Evolutionary conservation across 225 moss, liverwort and hornwort genomes (phyloP), one percentile per base, ranked within the genome.

Genomic region (Asterella californica): DNA sequence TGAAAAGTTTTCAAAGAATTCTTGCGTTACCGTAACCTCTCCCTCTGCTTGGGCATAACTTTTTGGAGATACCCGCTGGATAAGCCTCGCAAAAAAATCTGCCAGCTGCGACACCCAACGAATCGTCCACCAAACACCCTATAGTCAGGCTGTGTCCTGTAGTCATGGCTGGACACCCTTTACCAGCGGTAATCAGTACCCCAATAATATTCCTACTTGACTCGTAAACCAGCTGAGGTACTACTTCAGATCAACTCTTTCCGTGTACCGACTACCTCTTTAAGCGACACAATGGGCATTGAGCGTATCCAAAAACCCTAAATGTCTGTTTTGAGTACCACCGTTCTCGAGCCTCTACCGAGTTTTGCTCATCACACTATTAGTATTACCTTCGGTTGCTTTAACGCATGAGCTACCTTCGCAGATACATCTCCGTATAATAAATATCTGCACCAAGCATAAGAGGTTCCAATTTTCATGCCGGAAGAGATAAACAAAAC

Each of bases 1-100:
- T 48, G 99, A 99, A 79, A 99, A 99, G 80, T 99, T 99, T 71
- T 95, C 95, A 78, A 99, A 91, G 76, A 99, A 99, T 78, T 99
- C 95, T 83, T 99, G 93, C 22, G 99, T 95, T 37, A 99, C 99
- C 73, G 90, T 81, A 79, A 99, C 99, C 88, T 99, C 99, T 52
- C 72, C 93, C 37, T 82, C 66, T 74, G 99, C 99, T 81, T 99
- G 99, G 42, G 81, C 70, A 84, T 95, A 95, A 81, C 95, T 99
- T 85, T 99, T 99, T 9, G 99, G 99, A 75, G 95, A 91, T 55
- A 99, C 99, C 72, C 99, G 91, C 78, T 99, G 99, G 73, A 99
- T 92, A 75, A 99, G 91, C 77, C 89, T 93, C 52, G 99, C 89
- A 83, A 99, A 99, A 83, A 94, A 99, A 49, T 92, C 90, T 83